These are phyloP conservation scores for Penicillium sp. DNA, from an alignment of 2,329 filamentous ascomycete genomes.

Conservation along the genomic window DNA sequence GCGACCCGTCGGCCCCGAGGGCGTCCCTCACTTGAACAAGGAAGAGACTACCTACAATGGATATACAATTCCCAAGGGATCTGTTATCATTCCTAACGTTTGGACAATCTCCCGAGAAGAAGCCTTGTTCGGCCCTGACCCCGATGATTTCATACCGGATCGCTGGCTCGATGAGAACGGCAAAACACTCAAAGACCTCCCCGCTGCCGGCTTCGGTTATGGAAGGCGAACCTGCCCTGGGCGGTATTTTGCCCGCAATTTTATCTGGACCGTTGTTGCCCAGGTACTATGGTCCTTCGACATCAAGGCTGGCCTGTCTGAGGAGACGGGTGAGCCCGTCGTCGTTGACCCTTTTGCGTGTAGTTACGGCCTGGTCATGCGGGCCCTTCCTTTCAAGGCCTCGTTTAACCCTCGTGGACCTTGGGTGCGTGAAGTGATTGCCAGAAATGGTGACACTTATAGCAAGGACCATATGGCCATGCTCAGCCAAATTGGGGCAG, in stretches of 20 bases:
- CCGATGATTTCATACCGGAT: neutral
- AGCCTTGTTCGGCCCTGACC: neutral
- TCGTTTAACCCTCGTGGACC: neutral
- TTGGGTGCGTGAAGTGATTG: neutral
- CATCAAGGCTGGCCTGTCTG: neutral
- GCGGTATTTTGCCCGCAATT: neutral
- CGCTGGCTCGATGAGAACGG: neutral
- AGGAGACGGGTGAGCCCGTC: neutral
- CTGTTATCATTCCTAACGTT: slow-evolving; percentile 26
- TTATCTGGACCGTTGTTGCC: neutral
- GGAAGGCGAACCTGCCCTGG: neutral
- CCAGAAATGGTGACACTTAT: neutral
- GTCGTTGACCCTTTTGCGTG: neutral
- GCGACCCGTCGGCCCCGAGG: slow-evolving; percentile 22
- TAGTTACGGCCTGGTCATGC: neutral
- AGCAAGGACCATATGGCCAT: neutral
- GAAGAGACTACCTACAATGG: slow-evolving; percentile 31
- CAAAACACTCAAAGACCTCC: neutral
- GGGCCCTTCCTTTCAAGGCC: neutral
- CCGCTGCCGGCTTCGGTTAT: neutral
- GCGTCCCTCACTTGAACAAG: slow-evolving; percentile 26
- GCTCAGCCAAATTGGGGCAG: neutral
- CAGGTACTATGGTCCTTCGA: neutral
- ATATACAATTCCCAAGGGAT: slow-evolving; percentile 34
- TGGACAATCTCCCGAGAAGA: slow-evolving; percentile 5